Evolutionary conservation across 805 yeast species (phyloP), one percentile per base, ranked within the genome.

Genomic region (Saccharomycopsis schoenii): DNA sequence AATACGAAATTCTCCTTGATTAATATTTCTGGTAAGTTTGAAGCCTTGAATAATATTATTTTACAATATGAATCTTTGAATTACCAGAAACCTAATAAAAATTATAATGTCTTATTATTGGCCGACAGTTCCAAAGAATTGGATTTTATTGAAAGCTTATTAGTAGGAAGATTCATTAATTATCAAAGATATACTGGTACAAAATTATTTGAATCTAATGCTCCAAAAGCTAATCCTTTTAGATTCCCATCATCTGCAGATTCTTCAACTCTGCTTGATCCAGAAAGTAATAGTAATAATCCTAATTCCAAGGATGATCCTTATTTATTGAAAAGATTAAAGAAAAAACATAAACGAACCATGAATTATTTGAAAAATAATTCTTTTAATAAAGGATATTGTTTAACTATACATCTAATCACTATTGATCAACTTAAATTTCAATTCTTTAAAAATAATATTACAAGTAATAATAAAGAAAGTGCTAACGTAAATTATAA

Each of bases 111-210:
- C 2, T 69, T 77, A 4, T 75, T 88, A 11, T 80, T 84, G 2
- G 86, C 90, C 0, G 78, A 80, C 42, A 80, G 77, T 66, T 77
- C 85, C 24, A 84, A 86, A 68, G 94, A 88, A 68, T 70, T 88
- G 64, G 96, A 91, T 68, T 73, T 91, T 55, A 77, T 91, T 6
- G 97, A 91, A 70, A 88, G 92, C 0, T 76, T 86, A 55, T 68
- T 90, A 14, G 75, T 87, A n/a, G 97, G 97, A 1, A 83, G 88
- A 67, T 75, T 76, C 42, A 71, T 89, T 43, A 78, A 80, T 63
- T 86, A 87, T 68, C 79, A 79, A 62, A 80, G 96, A 66, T 80
- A 85, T 66, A 82, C 90, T 25, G 89, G 89, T 15, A 77, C 83
- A 0, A 80, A 85, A 19, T 71, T 86, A 25, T 80, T 77, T 65